Evolutionary conservation across 2,329 filamentous ascomycete genomes (phyloP).

Genomic region (Graphilbum ipis-grandicollis): DNA sequence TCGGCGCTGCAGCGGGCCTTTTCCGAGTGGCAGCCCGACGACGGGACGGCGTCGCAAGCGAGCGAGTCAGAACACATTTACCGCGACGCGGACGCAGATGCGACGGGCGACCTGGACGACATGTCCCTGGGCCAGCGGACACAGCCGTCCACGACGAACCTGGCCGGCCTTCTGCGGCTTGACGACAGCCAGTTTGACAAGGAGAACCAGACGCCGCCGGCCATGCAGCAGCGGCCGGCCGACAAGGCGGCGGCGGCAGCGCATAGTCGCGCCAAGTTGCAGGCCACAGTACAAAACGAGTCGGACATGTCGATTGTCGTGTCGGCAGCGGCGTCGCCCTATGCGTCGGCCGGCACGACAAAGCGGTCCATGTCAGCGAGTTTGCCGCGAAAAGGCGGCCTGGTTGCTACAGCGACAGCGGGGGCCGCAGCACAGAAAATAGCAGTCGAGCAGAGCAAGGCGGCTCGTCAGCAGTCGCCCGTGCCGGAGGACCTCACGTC

Average conservation of each 20-base stretch:
- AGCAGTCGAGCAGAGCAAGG: too few species aligned
- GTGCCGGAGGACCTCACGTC: constrained; percentile 5
- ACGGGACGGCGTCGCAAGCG: constrained; percentile 1
- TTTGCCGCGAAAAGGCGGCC: not conserved
- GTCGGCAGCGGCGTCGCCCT: not conserved
- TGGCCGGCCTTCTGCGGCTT: constrained; percentile 3
- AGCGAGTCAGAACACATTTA: constrained; percentile 1
- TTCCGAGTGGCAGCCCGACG: constrained; percentile 9
- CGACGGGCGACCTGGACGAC: not conserved
- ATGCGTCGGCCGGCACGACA: too few species aligned
- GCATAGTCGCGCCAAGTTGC: constrained; percentile 3
- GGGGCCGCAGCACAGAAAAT: not conserved
- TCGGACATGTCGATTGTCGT: constrained; percentile 9
- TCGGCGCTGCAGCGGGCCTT: constrained; percentile 10
- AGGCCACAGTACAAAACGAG: constrained; percentile 10
- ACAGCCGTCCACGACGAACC: constrained; percentile 7
- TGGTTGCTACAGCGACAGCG: not conserved
- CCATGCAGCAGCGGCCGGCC: not conserved
- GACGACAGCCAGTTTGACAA: constrained; percentile 4
- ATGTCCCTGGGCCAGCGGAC: not conserved
- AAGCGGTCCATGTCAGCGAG: not conserved
- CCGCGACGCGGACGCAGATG: not conserved
- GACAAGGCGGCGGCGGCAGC: not conserved
- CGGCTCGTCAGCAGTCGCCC: not conserved
- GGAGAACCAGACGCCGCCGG: constrained; percentile 5